These are phyloP conservation scores for Tolypocladium paradoxum DNA, from an alignment of 2,329 filamentous ascomycete genomes.

Conservation along the genomic window DNA sequence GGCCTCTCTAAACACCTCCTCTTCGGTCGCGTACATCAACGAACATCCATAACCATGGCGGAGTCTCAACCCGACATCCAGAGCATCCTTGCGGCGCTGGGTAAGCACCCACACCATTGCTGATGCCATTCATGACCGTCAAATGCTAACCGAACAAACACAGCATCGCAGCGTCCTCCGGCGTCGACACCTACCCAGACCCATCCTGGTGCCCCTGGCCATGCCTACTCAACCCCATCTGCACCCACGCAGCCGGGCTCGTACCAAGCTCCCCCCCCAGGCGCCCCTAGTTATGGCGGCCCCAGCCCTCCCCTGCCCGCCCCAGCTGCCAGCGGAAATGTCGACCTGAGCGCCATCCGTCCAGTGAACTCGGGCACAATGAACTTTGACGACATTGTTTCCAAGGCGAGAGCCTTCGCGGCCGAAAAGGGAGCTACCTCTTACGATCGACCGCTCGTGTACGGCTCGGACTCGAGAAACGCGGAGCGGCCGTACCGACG, in stretches of 20 bases:
- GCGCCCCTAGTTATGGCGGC: slow-evolving; percentile 24
- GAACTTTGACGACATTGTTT: slow-evolving; percentile 74
- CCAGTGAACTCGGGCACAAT: slow-evolving; percentile 72
- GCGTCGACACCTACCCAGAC: slow-evolving; percentile 30
- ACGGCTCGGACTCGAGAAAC: slow-evolving; percentile 24
- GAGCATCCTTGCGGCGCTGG: slow-evolving; percentile 37
- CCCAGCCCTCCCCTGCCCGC: slow-evolving; percentile 46
- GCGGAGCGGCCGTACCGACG: slow-evolving; percentile 44
- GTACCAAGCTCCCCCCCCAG: slow-evolving; percentile 26
- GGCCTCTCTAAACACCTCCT: not conserved
- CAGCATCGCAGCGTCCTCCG: slow-evolving; percentile 34
- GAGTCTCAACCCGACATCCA: slow-evolving; percentile 30
- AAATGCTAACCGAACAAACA: not conserved
- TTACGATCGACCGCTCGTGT: slow-evolving; percentile 46
- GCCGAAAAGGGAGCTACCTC: slow-evolving; percentile 63
- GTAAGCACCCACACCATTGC: slow-evolving; percentile 20
- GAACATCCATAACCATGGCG: slow-evolving; percentile 18
- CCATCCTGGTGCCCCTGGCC: slow-evolving; percentile 25
- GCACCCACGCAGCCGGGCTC: slow-evolving; percentile 21
- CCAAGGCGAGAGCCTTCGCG: slow-evolving; percentile 73
- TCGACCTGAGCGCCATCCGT: slow-evolving; percentile 72
- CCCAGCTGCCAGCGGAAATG: slow-evolving; percentile 61
- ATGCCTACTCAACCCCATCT: slow-evolving; percentile 28
- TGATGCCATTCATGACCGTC: not conserved
- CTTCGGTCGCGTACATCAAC: not conserved